These are phyloP conservation scores for Cinnamomum chago DNA, from an alignment of 164 flowering plant genomes.

Conservation along the genomic window DNA sequence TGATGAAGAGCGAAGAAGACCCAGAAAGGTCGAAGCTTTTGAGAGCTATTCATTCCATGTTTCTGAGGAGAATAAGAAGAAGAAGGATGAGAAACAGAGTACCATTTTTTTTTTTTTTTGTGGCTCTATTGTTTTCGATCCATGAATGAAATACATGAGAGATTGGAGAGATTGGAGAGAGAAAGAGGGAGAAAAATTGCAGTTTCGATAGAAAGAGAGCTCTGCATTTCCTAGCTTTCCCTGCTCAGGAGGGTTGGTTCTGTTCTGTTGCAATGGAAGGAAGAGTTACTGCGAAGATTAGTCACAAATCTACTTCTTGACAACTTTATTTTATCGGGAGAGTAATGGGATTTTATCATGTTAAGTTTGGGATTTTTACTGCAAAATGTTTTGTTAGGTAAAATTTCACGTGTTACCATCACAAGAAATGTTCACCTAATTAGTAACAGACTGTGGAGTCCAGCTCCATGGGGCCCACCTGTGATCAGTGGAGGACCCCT, in stretches of 20 bases:
- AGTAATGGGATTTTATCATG: too few relatives aligned
- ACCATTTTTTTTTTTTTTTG: too few relatives aligned
- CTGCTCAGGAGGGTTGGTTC: too few relatives aligned
- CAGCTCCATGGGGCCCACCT: too few relatives aligned
- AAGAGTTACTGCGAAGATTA: background rate
- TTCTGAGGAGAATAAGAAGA: background rate
- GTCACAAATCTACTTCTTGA: too few relatives aligned
- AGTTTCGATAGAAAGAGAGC: background rate
- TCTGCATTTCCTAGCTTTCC: conserved; percentile 1
- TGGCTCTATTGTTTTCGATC: background rate
- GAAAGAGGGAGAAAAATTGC: background rate
- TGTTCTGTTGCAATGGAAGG: background rate
- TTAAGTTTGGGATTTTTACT: too few relatives aligned
- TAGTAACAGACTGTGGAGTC: too few relatives aligned
- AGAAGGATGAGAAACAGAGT: background rate
- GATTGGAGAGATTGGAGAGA: background rate
- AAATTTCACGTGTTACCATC: too few relatives aligned
- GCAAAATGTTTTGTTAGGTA: too few relatives aligned
- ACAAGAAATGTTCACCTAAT: too few relatives aligned
- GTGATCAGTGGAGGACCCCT: too few relatives aligned
- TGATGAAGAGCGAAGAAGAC: background rate
- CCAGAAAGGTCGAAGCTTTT: conserved; percentile 5
- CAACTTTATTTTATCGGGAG: too few relatives aligned
- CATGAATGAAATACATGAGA: background rate
- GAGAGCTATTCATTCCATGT: conserved; percentile 3